phyloP scores from a whole-genome alignment of 345 rosid genomes.

The Nephelium lappaceum region DNA sequence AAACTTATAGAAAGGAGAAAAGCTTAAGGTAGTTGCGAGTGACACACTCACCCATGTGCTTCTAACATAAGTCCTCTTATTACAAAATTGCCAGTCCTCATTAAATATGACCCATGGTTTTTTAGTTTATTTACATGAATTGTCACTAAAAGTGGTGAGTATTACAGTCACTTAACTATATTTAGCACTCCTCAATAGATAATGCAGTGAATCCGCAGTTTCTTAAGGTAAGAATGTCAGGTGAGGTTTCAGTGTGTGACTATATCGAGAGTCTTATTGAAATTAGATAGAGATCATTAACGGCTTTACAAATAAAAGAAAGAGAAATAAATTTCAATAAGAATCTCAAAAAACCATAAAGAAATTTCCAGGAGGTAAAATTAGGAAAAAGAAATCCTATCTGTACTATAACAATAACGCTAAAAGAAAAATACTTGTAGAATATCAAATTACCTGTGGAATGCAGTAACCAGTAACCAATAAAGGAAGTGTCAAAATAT shows the following conservation, averaged over 20 bases:
- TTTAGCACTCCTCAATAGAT: neutral
- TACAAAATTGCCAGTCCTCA: neutral
- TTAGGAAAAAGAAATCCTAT: neutral
- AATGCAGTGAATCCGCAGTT: neutral
- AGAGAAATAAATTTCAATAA: neutral
- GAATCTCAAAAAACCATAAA: neutral
- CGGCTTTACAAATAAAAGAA: neutral
- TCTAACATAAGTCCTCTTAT: neutral
- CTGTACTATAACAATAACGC: neutral
- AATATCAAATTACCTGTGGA: conserved; percentile 68
- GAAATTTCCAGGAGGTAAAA: neutral
- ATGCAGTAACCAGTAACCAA: conserved; percentile 55
- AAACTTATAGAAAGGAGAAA: neutral
- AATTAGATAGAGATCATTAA: neutral
- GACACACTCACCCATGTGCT: neutral
- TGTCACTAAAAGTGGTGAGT: neutral
- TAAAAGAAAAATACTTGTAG: neutral
- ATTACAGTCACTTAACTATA: neutral
- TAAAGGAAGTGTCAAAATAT: conserved; percentile 52
- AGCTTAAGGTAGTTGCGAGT: neutral
- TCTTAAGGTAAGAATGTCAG: neutral
- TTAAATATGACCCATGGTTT: neutral
- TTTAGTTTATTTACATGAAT: too few species aligned
- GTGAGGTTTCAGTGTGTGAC: neutral
- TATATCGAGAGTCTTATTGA: neutral